Base-by-base conservation (phyloP, 2,329 filamentous ascomycete species). In the Leptographium procerum region DNA sequence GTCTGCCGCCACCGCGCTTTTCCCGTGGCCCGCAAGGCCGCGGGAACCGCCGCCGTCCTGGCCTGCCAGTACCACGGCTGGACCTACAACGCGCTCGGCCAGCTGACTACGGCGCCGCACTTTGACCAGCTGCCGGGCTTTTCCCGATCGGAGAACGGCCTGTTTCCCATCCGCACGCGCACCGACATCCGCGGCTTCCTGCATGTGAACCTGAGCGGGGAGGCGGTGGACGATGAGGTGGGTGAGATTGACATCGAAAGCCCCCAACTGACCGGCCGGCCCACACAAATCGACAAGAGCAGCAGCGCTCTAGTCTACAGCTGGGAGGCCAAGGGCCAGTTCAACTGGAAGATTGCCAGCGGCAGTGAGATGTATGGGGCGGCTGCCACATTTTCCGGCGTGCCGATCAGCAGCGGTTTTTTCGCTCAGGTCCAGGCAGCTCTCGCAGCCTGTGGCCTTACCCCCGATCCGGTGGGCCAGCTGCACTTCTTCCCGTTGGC, bases 11-110 rank as follows among this genome's bases (percentile, higher is more conserved):
- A 59, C 36, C 57, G 57, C 4, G 57, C 57, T 3, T 59, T 43
- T 45, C 47, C 57, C 7, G 36, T 59, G 2, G n/a, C 53, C 0
- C 24, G n/a, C 24, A 59, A 59, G 48, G n/a, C 53, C 5, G 26
- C 57, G 1, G 57, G 57, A 6, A 16, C 34, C 1, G 19, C 57
- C 3, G 34, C n/a, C 19, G 36, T 59, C 1, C 28, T 59, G 8
- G 52, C 47, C 36, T 59, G 57, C 34, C 57, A 55, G n/a, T 59
- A 59, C 19, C 57, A 59, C 26, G 57, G 57, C 19, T 59, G 57
- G 57, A 55, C 29, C 48, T 59, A 59, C 57, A 59, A 59, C 36
- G 47, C 57, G 6, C 47, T 56, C 0, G 57, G 57, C 19, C 52
- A 59, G 22, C 53, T 59, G 9, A 52, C 34, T 1, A 56, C 43